Percentiles rank a stretch among this genome's conserved stretches.
Conservation (phyloP, 192 early-diverging fungal genomes). For the Spizellomyces punctatus region DNA sequence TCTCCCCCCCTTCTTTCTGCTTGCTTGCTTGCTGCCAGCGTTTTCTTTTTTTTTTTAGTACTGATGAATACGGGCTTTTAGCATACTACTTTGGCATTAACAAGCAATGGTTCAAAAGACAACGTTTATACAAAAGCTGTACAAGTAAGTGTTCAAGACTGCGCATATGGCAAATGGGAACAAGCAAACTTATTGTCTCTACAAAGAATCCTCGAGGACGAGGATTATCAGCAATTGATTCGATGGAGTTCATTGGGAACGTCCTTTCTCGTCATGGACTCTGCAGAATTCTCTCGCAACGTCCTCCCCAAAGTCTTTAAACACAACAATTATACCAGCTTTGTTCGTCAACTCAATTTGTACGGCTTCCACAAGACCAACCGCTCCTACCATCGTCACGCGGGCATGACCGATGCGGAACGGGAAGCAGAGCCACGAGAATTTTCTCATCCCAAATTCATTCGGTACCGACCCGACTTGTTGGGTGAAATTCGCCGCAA, state of each 20-base stretch:
- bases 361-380: constrained; percentile 92
- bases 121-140: constrained; percentile 42
- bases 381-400: constrained; percentile 40
- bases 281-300: constrained; percentile 72
- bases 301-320: constrained; percentile 88
- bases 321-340: constrained; percentile 88
- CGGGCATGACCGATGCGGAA: constrained; percentile 11
- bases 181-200: not conserved
- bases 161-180: not conserved
- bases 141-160: constrained; percentile 1
- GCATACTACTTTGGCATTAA: not conserved
- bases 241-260: constrained; percentile 30
- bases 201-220: constrained; percentile 36
- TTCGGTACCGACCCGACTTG: constrained; percentile 27
- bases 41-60: too few species aligned
- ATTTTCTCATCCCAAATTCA: constrained; percentile 43
- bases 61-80: too few species aligned
- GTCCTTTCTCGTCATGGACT: constrained; percentile 38
- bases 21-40: too few species aligned
- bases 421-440: constrained; percentile 35
- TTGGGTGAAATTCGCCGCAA: constrained; percentile 36
- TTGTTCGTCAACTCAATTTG: constrained; percentile 93
- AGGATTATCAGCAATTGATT: constrained; percentile 35
- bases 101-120: constrained; percentile 41
- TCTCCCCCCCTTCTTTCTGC: too few species aligned